Evolutionary conservation across 805 yeast species (phyloP), one percentile per base, ranked within the genome.

Genomic region (Monosporozyma yasuniensis): DNA sequence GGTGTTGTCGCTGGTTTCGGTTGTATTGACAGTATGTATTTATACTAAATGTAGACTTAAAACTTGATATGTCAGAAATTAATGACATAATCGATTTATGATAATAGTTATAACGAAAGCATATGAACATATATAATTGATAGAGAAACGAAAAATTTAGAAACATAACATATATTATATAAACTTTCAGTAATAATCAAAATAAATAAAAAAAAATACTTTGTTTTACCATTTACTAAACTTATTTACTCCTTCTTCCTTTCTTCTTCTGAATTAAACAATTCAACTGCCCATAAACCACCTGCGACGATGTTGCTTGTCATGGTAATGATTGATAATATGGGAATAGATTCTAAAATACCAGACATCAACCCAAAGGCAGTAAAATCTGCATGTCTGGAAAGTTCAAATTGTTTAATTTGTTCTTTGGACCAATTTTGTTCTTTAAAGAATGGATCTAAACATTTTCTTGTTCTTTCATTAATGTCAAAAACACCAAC

Each of bases 1-100:
- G 99, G 99, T 38, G 97, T 93, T 32, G 98, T 98, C 21, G 99
- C 99, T 14, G 99, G 99, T 1, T 91, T 87, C 68, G 99, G 98
- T 6, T 89, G 97, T 67, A 87, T 93, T 39, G 99, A 93, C 67
- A 85, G 89, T 61, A 74, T 89, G 35, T 79, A 42, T 30, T 22
- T 49, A 44, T 39, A 39, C 25, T 39, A 39, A 14, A 11, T 21
- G 25, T 39, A 21, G 16, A 12, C 14, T 28, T 11, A 27, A 28
- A n/a, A 25, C 27, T 35, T 16, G 4, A 35, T 35, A 7, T 18
- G 4, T 5, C 11, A 7, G 14, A 18, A 22, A 35, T 2, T 41
- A 25, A 25, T 22, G 32, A 41, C 44, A 12, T 16, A n/a, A 28
- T 10, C 12, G 12, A 12, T 32, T 32, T 32, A 32, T 32, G 35